phyloP scores from a whole-genome alignment of 2,329 filamentous ascomycete species.

The Neofusicoccum kwambonambiense region DNA sequence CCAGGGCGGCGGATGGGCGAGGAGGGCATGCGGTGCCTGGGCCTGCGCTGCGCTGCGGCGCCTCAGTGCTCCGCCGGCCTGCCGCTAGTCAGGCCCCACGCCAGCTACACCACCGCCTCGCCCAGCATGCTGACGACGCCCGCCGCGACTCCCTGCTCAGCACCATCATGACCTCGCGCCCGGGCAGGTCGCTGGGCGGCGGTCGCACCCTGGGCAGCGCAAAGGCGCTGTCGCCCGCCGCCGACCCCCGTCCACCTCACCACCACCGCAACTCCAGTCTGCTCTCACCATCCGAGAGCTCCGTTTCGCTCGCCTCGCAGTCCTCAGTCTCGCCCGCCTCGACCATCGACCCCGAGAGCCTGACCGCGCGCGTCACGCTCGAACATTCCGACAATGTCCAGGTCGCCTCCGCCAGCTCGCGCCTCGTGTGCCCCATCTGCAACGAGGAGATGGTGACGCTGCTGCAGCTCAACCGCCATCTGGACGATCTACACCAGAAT shows the following conservation, averaged over 20 bases:
- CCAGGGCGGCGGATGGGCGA: background rate
- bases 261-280: slow-evolving; percentile 47
- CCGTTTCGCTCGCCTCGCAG: slow-evolving; percentile 73
- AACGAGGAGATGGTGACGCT: slow-evolving; percentile 97
- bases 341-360: slow-evolving; percentile 70
- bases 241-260: slow-evolving; percentile 38
- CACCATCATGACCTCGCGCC: slow-evolving; percentile 67
- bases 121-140: slow-evolving; percentile 15
- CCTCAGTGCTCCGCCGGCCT: slow-evolving; percentile 13
- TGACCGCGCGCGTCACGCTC: slow-evolving; percentile 77
- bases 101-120: slow-evolving; percentile 17
- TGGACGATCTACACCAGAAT: slow-evolving; percentile 89
- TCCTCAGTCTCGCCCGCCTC: slow-evolving; percentile 70
- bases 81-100: slow-evolving; percentile 16
- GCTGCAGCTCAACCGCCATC: slow-evolving; percentile 78
- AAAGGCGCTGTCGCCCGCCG: slow-evolving; percentile 71
- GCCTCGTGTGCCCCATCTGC: slow-evolving; percentile 94
- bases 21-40: background rate
- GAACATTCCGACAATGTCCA: slow-evolving; percentile 57
- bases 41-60: slow-evolving; percentile 2
- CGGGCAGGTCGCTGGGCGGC: slow-evolving; percentile 71
- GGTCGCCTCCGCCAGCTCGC: slow-evolving; percentile 59
- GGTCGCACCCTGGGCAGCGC: slow-evolving; percentile 88
- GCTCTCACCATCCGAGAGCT: slow-evolving; percentile 68
- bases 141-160: slow-evolving; percentile 14